Percentiles rank a stretch among this genome's conserved stretches.
Evolutionary conservation across 495 filamentous ascomycete species (phyloP).

Genomic region (Tuber umbilicatum): DNA sequence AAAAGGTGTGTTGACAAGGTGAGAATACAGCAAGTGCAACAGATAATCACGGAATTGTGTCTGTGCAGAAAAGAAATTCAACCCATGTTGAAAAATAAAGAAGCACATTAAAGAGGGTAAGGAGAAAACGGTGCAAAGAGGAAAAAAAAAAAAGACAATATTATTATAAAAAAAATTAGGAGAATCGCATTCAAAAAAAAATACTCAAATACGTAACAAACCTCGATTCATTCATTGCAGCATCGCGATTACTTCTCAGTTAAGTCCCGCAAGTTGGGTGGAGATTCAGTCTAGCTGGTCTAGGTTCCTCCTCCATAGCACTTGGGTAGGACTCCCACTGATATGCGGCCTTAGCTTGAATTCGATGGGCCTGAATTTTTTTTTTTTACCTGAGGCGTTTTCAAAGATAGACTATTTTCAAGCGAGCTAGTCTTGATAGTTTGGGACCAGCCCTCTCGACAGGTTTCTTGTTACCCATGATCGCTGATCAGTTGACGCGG

Average conservation of each 20-base stretch:
- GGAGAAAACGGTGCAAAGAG: background rate
- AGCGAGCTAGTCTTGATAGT: slow-evolving; percentile 1
- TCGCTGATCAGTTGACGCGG: background rate
- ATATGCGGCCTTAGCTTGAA: slow-evolving; percentile 3
- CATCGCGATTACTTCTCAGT: background rate
- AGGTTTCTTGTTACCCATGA: background rate
- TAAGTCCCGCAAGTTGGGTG: background rate
- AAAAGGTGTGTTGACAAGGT: background rate
- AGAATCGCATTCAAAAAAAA: background rate
- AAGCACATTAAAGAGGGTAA: background rate
- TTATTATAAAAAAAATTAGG: background rate
- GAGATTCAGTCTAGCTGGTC: background rate
- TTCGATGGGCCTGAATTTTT: background rate
- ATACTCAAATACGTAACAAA: background rate
- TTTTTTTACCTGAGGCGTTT: slow-evolving; percentile 1
- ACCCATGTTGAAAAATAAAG: background rate
- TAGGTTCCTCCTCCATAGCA: background rate
- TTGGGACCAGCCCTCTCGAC: background rate
- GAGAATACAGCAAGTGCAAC: background rate
- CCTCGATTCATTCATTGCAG: background rate
- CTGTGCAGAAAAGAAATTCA: background rate
- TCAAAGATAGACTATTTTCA: background rate
- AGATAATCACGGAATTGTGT: background rate
- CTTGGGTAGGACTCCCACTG: background rate
- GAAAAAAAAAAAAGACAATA: background rate